Evolutionary conservation across 1,284 basidiomycete species (phyloP).

Genomic region (Cutaneotrichosporon cyanovorans): DNA sequence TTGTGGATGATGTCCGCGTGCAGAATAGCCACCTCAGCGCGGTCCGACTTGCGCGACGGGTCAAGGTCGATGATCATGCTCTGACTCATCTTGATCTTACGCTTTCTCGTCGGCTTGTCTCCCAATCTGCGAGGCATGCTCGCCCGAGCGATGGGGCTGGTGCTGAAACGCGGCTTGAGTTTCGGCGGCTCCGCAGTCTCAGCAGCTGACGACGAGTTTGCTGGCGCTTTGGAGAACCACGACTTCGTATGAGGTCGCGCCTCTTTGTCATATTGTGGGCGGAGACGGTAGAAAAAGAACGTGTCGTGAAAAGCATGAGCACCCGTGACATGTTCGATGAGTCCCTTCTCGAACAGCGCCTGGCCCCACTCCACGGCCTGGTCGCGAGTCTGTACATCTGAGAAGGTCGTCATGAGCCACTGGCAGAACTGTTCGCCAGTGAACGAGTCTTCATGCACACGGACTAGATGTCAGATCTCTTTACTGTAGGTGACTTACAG

Average conservation of each 20-base stretch:
- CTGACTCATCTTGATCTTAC: constrained; percentile 67
- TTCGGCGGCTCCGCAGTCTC: neutral
- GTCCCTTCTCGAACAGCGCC: constrained; percentile 64
- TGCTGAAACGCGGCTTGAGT: neutral
- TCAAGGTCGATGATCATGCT: constrained; percentile 83
- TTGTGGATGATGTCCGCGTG: constrained; percentile 92
- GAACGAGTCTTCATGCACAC: constrained; percentile 59
- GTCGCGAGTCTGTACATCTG: constrained; percentile 68
- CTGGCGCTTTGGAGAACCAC: constrained; percentile 29
- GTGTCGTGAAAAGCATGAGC: constrained; percentile 69
- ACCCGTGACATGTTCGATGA: constrained; percentile 70
- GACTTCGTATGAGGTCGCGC: constrained; percentile 21
- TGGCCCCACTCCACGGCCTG: constrained; percentile 72
- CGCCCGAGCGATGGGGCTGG: constrained; percentile 1
- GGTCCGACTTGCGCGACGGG: constrained; percentile 67
- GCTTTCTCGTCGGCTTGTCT: constrained; percentile 50
- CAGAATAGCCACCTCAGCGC: constrained; percentile 76
- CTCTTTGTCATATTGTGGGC: constrained; percentile 55
- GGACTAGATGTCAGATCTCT: constrained; percentile 8
- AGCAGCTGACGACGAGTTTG: constrained; percentile 6
- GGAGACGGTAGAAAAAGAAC: constrained; percentile 77
- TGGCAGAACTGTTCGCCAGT: constrained; percentile 76
- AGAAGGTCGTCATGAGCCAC: constrained; percentile 78
- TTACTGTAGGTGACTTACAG: no score
- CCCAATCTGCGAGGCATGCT: constrained; percentile 8